These are phyloP conservation scores for Podospora appendiculata DNA, from an alignment of 495 filamentous ascomycete species.

Conservation along the genomic window DNA sequence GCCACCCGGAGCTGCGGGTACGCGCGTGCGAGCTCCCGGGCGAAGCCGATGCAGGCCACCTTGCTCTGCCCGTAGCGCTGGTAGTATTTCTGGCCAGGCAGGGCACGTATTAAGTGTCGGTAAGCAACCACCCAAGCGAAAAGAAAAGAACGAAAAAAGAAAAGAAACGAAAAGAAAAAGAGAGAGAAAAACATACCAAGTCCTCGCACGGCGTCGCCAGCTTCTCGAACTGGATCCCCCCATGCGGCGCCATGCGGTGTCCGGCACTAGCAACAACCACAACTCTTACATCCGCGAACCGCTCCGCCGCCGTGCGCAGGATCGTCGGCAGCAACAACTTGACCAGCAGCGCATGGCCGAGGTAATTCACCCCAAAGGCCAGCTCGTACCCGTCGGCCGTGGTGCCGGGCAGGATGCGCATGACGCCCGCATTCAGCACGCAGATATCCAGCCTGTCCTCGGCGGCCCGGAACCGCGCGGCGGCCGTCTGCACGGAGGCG, in stretches of 20 bases:
- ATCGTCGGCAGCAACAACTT: slow-evolving; percentile 53
- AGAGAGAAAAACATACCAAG: neutral
- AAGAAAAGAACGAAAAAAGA: too few species aligned
- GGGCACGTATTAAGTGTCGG: too few species aligned
- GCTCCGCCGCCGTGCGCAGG: slow-evolving; percentile 35
- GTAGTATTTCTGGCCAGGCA: slow-evolving; percentile 17
- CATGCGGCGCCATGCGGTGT: slow-evolving; percentile 25
- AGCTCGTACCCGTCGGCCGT: slow-evolving; percentile 62
- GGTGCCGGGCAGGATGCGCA: slow-evolving; percentile 41
- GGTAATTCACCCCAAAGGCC: slow-evolving; percentile 62
- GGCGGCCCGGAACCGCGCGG: slow-evolving; percentile 6
- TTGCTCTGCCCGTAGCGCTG: slow-evolving; percentile 57
- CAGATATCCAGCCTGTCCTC: slow-evolving; percentile 32
- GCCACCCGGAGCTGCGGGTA: slow-evolving; percentile 39
- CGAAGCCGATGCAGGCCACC: slow-evolving; percentile 60
- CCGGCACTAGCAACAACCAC: slow-evolving; percentile 28
- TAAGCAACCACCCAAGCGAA: too few species aligned
- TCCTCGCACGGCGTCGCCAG: slow-evolving; percentile 19
- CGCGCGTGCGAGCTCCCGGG: slow-evolving; percentile 48
- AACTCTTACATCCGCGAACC: slow-evolving; percentile 26
- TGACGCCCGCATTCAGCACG: slow-evolving; percentile 58
- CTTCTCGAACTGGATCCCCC: slow-evolving; percentile 30
- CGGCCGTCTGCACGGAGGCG: slow-evolving; percentile 19
- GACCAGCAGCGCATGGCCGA: slow-evolving; percentile 60
- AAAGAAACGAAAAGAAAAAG: too few species aligned